Evolutionary conservation across 176 grass and related monocot genomes (phyloP).

Genomic region (bread wheat (Triticum aestivum)): DNA sequence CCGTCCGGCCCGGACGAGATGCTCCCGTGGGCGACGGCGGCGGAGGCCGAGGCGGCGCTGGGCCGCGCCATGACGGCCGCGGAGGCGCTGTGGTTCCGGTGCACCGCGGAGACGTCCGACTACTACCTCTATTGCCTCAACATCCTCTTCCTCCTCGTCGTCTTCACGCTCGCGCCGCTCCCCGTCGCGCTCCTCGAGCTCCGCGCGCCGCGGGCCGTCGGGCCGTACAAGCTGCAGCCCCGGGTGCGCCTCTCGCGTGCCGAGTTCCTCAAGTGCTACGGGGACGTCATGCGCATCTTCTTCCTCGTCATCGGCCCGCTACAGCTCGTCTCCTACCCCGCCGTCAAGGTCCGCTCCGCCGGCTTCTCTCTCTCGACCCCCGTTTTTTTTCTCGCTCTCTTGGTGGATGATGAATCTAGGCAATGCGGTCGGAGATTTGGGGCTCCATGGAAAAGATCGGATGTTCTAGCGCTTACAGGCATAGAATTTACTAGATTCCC

Average conservation of each 20-base stretch:
- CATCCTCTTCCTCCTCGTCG: conserved; percentile 72
- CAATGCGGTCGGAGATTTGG: conserved; percentile 24
- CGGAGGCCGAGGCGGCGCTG: conserved; percentile 75
- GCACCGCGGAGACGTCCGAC: conserved; percentile 55
- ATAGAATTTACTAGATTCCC: neutral
- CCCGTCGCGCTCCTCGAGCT: conserved; percentile 84
- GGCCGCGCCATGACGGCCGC: conserved; percentile 51
- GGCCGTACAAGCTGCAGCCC: conserved; percentile 82
- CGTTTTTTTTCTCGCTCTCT: neutral
- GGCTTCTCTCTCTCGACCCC: neutral
- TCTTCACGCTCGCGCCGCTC: conserved; percentile 78
- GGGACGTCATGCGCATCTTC: conserved; percentile 66
- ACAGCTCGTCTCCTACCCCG: conserved; percentile 71
- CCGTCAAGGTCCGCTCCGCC: conserved; percentile 67
- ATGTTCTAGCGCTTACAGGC: neutral
- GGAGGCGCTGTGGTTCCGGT: conserved; percentile 75
- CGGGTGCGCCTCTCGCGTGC: conserved; percentile 48
- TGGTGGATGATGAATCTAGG: conserved; percentile 17
- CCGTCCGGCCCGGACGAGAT: conserved; percentile 34
- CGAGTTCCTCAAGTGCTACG: conserved; percentile 72
- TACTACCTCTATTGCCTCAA: conserved; percentile 73
- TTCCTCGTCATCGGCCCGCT: conserved; percentile 75
- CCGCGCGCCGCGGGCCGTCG: conserved; percentile 40
- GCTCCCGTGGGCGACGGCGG: conserved; percentile 74
- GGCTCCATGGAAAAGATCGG: neutral